Evolutionary conservation across 192 early-diverging fungal species (phyloP), one percentile per base, ranked within the genome.

Genomic region (Entomortierella chlamydospora): DNA sequence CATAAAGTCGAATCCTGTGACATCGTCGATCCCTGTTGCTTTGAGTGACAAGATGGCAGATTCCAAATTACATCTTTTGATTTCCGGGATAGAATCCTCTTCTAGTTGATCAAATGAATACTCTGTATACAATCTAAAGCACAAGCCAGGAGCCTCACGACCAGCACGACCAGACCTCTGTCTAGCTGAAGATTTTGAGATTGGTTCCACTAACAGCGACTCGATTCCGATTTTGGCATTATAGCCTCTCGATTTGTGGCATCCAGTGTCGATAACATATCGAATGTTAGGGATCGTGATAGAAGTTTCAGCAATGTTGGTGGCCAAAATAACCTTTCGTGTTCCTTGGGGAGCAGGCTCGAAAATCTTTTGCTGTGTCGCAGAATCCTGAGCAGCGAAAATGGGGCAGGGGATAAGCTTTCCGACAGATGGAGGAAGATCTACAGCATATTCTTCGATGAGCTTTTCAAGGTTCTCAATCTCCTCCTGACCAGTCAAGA

Each of bases 251-350:
- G 95, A 86, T 79, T 99, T 99, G 43, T 91, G 94, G 56, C 98
- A 89, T 22, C 97, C 98, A 15, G 92, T 91, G 70, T 99, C 98
- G 29, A 99, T 77, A 4, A 99, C 97, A 86, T 98, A 96, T 1
- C 92, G 90, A 53, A 99, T 94, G 0, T 97, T 97, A 18, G 91
- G 90, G 51, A 99, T 97, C 0, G 98, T 99, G 64, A 99, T 92
- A 64, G 94, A 95, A 0, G 98, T 98, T 86, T 99, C 98, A 20
- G 98, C 98, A 81, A 99, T 95, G 78, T 99, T 99, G 1, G 98
- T 99, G 0, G 96, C 89, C 31, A 99, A 83, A 66, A 99, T 94
- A 11, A 98, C 89, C 73, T 99, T 99, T 18, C 98, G 90, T 2
- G 91, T 91, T 30, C 90, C 90, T 29, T 83, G 88, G 3, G 97